Evolutionary conservation across 1,284 basidiomycete species (phyloP).

Genomic region (Vanrija sp.): DNA sequence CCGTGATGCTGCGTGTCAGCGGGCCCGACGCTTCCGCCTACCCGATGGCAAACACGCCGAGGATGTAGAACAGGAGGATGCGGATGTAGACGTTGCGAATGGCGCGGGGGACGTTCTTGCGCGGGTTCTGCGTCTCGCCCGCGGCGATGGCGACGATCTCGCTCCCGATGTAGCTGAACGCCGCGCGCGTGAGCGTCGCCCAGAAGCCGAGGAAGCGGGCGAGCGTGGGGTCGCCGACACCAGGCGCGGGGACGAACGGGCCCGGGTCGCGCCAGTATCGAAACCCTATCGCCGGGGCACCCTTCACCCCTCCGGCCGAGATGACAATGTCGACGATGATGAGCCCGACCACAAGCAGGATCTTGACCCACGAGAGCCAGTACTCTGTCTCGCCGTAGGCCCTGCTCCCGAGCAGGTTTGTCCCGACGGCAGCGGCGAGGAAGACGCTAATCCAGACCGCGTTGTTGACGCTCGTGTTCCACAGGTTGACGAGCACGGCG

Average conservation of each 20-base stretch:
- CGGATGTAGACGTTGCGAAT: slow-evolving; percentile 69
- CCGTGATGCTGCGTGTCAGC: slow-evolving; percentile 10
- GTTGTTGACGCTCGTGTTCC: slow-evolving; percentile 59
- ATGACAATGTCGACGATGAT: slow-evolving; percentile 61
- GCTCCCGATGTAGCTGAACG: slow-evolving; percentile 15
- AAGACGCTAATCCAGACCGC: slow-evolving; percentile 69
- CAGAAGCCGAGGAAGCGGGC: slow-evolving; percentile 28
- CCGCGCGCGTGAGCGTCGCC: slow-evolving; percentile 10
- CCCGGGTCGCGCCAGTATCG: slow-evolving; percentile 51
- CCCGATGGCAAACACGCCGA: slow-evolving; percentile 14
- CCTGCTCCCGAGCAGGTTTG: slow-evolving; percentile 5
- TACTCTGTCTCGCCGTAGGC: slow-evolving; percentile 48
- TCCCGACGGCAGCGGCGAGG: slow-evolving; percentile 61
- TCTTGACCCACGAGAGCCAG: slow-evolving; percentile 64
- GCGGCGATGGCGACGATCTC: slow-evolving; percentile 49
- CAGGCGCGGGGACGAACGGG: slow-evolving; percentile 47
- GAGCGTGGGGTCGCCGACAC: slow-evolving; percentile 51
- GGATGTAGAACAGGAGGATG: slow-evolving; percentile 69
- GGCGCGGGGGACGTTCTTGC: slow-evolving; percentile 70
- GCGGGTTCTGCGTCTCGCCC: slow-evolving; percentile 56
- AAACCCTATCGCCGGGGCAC: slow-evolving; percentile 46
- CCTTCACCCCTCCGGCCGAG: slow-evolving; percentile 51
- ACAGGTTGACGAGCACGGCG: slow-evolving; percentile 69
- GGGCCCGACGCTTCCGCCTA: slow-evolving; percentile 1
- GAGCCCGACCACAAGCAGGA: slow-evolving; percentile 62